Conservation (phyloP, 345 rosid genomes). For the Acer saccharum region DNA sequence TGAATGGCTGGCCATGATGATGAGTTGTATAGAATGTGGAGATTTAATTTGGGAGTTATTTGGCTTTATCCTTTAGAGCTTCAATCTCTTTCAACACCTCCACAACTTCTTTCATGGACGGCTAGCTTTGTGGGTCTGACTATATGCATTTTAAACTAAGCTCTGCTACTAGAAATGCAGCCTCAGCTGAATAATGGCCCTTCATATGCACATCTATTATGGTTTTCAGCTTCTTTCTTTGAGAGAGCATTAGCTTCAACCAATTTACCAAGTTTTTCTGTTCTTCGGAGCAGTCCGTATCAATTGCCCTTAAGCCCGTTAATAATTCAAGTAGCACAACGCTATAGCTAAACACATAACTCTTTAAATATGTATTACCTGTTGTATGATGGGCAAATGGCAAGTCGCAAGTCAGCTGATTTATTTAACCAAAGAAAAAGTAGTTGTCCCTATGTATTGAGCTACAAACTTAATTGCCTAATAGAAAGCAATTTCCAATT, state of each 20-base stretch:
- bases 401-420: too few relatives aligned
- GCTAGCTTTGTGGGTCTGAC: slow-evolving; percentile 46
- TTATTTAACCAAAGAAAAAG: neutral
- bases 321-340: slow-evolving; percentile 61
- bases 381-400: neutral
- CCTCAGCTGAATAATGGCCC: slow-evolving; percentile 49
- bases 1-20: too few relatives aligned
- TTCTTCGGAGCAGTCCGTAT: slow-evolving; percentile 33
- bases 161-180: slow-evolving; percentile 42
- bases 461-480: too few relatives aligned
- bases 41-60: too few relatives aligned
- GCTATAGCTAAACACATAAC: slow-evolving; percentile 66
- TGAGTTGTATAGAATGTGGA: too few relatives aligned
- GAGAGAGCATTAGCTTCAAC: slow-evolving; percentile 42
- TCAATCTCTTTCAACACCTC: slow-evolving; percentile 12
- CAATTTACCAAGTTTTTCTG: slow-evolving; percentile 56
- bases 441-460: too few relatives aligned
- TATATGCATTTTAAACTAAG: slow-evolving; percentile 45
- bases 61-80: slow-evolving; percentile 20
- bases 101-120: slow-evolving; percentile 58
- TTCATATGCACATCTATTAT: slow-evolving; percentile 47
- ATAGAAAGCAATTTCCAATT: too few relatives aligned
- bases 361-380: slow-evolving; percentile 65
- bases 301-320: slow-evolving; percentile 53
- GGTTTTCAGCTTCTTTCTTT: slow-evolving; percentile 39